These are phyloP conservation scores for Blakeslea trispora DNA, from an alignment of 371 early-diverging fungal genomes.

Conservation along the genomic window DNA sequence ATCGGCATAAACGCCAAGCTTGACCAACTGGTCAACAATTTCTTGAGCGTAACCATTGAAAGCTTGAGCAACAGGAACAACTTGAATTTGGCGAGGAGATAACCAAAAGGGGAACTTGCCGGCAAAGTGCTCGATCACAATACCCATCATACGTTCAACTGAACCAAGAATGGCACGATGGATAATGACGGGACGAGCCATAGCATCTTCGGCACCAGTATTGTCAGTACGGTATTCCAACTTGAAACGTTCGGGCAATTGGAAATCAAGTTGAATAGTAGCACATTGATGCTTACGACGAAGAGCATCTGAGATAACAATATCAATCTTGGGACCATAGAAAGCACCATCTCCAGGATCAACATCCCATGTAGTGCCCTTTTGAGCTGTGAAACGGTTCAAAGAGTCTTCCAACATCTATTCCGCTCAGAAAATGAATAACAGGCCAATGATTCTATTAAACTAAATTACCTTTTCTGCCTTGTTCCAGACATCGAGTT, in stretches of 20 bases:
- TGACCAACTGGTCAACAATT: constrained; percentile 53
- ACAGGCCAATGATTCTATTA: constrained; percentile 51
- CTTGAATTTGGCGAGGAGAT: constrained; percentile 92
- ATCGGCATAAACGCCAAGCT: constrained; percentile 85
- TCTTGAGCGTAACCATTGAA: constrained; percentile 71
- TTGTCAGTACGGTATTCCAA: constrained; percentile 82
- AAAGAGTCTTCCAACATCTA: constrained; percentile 79
- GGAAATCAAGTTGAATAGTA: constrained; percentile 99
- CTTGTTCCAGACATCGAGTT: constrained; percentile 91
- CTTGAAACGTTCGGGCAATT: constrained; percentile 92
- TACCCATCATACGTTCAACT: constrained; percentile 98
- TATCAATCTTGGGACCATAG: constrained; percentile 99
- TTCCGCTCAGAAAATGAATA: constrained; percentile 27
- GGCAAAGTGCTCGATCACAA: constrained; percentile 94
- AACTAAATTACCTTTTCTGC: constrained; percentile 90
- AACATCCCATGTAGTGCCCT: constrained; percentile 77
- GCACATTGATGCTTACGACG: constrained; percentile 96
- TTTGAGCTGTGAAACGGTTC: constrained; percentile 60
- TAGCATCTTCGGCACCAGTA: constrained; percentile 45
- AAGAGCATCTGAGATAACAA: constrained; percentile 94
- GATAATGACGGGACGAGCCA: constrained; percentile 96
- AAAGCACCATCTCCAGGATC: constrained; percentile 99
- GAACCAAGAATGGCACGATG: constrained; percentile 99
- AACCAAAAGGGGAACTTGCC: constrained; percentile 99
- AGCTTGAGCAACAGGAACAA: constrained; percentile 81